These are phyloP conservation scores for Rhynchospora breviuscula DNA, from an alignment of 176 grass and related monocot genomes.

Conservation along the genomic window DNA sequence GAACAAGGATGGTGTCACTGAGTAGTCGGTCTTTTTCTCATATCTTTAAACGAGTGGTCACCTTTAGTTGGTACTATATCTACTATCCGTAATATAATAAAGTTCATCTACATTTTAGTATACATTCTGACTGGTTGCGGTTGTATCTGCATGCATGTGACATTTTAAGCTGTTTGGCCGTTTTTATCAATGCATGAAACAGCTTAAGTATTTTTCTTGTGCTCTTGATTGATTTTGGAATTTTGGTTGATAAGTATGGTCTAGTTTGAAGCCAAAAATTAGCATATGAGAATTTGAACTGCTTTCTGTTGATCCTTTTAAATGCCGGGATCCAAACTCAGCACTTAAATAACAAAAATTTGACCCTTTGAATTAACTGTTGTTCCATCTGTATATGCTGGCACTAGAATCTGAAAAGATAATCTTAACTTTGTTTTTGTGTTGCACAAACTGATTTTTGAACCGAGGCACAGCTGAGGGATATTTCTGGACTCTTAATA, in stretches of 20 bases:
- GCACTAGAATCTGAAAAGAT: not conserved
- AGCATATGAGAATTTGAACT: no score
- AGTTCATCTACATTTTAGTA: not conserved
- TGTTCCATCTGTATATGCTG: not conserved
- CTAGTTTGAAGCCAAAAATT: not conserved
- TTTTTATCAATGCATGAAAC: conserved; percentile 12
- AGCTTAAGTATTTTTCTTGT: conserved; percentile 7
- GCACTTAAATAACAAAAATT: not conserved
- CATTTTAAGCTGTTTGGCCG: conserved; percentile 8
- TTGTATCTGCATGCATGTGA: conserved; percentile 18
- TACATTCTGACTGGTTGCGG: not conserved
- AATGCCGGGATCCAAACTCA: not conserved
- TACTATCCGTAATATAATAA: conserved; percentile 19
- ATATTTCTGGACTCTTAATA: not conserved
- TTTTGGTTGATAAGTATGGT: not conserved
- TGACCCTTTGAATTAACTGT: not conserved
- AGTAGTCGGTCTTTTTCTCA: not conserved
- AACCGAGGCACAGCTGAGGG: not conserved
- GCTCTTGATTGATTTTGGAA: not conserved
- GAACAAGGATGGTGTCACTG: conserved; percentile 26
- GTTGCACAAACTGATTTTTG: not conserved
- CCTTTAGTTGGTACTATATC: conserved; percentile 1
- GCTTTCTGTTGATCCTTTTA: no score
- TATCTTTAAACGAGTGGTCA: not conserved
- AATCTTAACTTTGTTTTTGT: not conserved